Conservation (phyloP, 2,329 filamentous ascomycete genomes). For the Microcera coccophila region DNA sequence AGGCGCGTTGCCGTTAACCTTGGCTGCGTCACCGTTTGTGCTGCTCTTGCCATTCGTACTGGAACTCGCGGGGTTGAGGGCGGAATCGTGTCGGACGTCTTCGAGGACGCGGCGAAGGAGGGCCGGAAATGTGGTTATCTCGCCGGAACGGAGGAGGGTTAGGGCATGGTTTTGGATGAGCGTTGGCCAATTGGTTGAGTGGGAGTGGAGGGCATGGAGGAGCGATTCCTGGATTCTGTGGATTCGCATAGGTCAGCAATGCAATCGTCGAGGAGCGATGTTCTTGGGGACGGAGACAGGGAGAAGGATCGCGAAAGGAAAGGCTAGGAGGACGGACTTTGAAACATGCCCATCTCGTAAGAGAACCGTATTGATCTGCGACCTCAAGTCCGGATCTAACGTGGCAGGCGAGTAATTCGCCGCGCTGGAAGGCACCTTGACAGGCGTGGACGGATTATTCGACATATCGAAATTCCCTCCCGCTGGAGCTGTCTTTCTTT, state of each 20-base stretch:
- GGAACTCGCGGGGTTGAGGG: constrained; percentile 25
- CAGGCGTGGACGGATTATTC: constrained; percentile 49
- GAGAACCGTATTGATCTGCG: constrained; percentile 57
- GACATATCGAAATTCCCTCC: constrained; percentile 44
- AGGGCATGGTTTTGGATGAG: constrained; percentile 57
- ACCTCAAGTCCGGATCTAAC: constrained; percentile 58
- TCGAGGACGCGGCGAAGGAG: constrained; percentile 59
- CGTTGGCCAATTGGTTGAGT: constrained; percentile 61
- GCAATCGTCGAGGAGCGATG: not conserved
- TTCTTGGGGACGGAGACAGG: too few species aligned
- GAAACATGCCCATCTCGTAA: constrained; percentile 56
- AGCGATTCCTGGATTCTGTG: constrained; percentile 61
- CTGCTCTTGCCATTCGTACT: constrained; percentile 33
- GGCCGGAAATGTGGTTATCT: constrained; percentile 57
- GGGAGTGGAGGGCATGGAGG: constrained; percentile 58
- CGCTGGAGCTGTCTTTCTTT: too few species aligned
- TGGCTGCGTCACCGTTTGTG: constrained; percentile 31
- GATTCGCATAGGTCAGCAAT: not conserved
- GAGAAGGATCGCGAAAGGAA: constrained; percentile 1
- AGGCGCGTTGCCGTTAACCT: constrained; percentile 25
- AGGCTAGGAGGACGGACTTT: constrained; percentile 43
- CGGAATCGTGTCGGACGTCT: constrained; percentile 53
- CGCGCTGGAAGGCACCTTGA: constrained; percentile 58
- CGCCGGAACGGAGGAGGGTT: constrained; percentile 55
- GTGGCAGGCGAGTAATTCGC: constrained; percentile 58